Evolutionary conservation across 1,139 yeast species (phyloP).

Genomic region (Pichia sp.): DNA sequence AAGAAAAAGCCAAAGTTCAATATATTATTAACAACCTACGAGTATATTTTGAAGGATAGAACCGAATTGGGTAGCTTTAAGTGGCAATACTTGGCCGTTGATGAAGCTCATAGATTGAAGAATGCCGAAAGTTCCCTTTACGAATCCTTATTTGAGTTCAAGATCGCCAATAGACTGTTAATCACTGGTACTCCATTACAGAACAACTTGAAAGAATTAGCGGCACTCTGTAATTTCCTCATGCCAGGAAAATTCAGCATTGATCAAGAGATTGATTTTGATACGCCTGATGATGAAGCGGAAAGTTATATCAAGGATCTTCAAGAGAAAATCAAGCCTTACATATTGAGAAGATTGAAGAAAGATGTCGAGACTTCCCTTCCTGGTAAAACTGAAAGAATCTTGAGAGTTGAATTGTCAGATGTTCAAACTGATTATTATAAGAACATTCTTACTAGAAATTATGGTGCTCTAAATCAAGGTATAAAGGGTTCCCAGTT

Average conservation of each 20-base stretch:
- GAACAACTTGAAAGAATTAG: conserved; percentile 89
- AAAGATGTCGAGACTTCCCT: conserved; percentile 96
- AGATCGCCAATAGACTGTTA: conserved; percentile 73
- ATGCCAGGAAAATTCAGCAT: conserved; percentile 92
- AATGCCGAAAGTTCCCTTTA: conserved; percentile 91
- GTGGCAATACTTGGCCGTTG: conserved; percentile 98
- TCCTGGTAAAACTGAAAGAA: conserved; percentile 93
- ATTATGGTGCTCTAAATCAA: conserved; percentile 84
- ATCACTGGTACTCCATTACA: conserved; percentile 99
- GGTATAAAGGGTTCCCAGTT: conserved; percentile 74
- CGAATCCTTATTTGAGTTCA: conserved; percentile 78
- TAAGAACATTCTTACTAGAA: conserved; percentile 84
- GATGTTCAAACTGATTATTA: conserved; percentile 95
- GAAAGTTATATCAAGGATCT: conserved; percentile 82
- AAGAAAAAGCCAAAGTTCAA: conserved; percentile 76
- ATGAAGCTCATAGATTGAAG: conserved; percentile 95
- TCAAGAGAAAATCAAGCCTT: conserved; percentile 82
- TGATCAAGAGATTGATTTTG: conserved; percentile 84
- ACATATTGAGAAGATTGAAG: conserved; percentile 83
- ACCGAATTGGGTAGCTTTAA: conserved; percentile 69
- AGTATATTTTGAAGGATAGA: conserved; percentile 86
- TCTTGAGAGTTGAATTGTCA: conserved; percentile 87
- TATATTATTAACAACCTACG: conserved; percentile 85
- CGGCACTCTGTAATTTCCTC: conserved; percentile 88
- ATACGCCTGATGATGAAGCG: conserved; percentile 77